These are phyloP conservation scores for Musa acuminata DNA, from an alignment of 176 grass and related monocot genomes.

Conservation along the genomic window DNA sequence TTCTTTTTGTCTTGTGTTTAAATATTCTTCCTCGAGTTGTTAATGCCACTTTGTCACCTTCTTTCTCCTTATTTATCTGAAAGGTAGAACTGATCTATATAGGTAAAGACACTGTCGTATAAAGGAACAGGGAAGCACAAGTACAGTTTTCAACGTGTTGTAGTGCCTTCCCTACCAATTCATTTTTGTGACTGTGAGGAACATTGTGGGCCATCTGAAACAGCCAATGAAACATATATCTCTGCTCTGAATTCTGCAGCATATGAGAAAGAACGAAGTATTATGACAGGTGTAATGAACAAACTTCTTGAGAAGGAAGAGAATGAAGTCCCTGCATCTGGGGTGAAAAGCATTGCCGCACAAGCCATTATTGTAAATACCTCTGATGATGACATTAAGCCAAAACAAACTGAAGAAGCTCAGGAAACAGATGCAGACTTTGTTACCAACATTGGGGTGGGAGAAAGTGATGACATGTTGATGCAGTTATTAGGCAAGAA, in stretches of 20 bases:
- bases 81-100: conserved; percentile 4
- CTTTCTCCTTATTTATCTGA: background rate
- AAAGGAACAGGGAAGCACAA: conserved; percentile 97
- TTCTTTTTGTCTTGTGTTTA: background rate
- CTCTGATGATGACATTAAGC: conserved; percentile 22
- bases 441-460: conserved; percentile 62
- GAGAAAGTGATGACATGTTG: conserved; percentile 32
- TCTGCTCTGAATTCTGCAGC: conserved; percentile 55
- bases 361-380: conserved; percentile 9
- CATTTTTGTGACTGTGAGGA: conserved; percentile 99
- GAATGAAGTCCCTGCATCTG: conserved; percentile 23
- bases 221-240: conserved; percentile 48
- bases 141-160: conserved; percentile 84
- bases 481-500: conserved; percentile 26
- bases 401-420: conserved; percentile 32
- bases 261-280: conserved; percentile 65
- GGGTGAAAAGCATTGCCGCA: conserved; percentile 13
- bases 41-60: background rate
- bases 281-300: conserved; percentile 86
- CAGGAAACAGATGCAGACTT: conserved; percentile 52
- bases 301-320: conserved; percentile 58
- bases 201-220: conserved; percentile 61
- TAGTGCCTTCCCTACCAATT: conserved; percentile 67
- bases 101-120: conserved; percentile 66
- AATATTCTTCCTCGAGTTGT: background rate